Base-by-base conservation (phyloP, 2,329 filamentous ascomycete genomes). In the Leptosphaerulina australis region DNA sequence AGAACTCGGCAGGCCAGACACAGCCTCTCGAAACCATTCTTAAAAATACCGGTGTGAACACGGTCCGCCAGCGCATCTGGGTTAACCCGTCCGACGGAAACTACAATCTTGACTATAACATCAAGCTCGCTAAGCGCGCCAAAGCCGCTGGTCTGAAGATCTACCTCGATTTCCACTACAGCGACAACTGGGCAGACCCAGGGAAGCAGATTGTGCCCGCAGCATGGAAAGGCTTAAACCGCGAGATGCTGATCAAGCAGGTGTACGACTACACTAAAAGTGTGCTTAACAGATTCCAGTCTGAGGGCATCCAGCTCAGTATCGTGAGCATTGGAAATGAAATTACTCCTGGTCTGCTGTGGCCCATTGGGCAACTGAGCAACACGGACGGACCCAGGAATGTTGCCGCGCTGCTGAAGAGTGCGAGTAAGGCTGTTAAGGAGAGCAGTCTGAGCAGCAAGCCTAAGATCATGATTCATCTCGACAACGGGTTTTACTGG, bases 401-500 rank as follows among this genome's bases (percentile, higher is more conserved):
- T 67, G 81, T 88, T 24, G 85, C 85, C 0, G 72, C 74, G 0
- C 75, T 91, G 17, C 78, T 90, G 7, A 82, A 87, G 64, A 84
- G 84, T 5, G 87, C 83, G 0, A 78, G 83, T 0, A 80, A 77
- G 49, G 88, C 83, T 2, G 79, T 91, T 62, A 87, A 84, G 61
- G 83, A 87, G 62, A 86, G 83, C 4, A 74, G 71, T 3, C 73
- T 88, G 20, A 69, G 68, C 30, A 76, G 80, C 0, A 79, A 81
- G 55, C 85, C 87, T 1, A 82, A 85, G 66, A 88, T 90, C 69
- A 85, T 90, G 84, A 82, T 90, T 30, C 88, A 90, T 63, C 78
- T 90, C 3, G 86, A 90, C 68, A 87, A 88, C 63, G 87, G 87
- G n/a, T 91, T 86, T 85, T 80, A 87, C 56, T 88, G 83, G 84